Evolutionary conservation across 1,284 basidiomycete species (phyloP), one percentile per base, ranked within the genome.

Genomic region (Malassezia japonica): DNA sequence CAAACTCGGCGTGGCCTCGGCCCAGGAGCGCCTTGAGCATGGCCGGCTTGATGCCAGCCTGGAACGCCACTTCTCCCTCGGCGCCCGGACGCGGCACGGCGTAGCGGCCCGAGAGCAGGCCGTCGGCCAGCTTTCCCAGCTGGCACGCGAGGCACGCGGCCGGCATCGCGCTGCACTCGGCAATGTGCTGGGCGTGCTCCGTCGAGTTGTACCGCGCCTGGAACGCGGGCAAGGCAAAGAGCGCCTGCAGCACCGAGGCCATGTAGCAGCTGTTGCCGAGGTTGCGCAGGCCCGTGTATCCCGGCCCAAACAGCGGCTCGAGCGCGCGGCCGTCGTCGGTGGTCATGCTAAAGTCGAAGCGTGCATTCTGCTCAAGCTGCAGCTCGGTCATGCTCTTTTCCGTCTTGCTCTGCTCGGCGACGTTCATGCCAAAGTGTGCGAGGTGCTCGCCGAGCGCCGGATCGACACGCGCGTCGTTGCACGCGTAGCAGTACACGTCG

Each of bases 221-320:
- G 78, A 95, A 95, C 0, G 80, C 69, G 0, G 84, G 79, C 3
- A 95, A 78, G 0, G 88, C 78, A 75, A 95, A 95, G 1, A 96
- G 65, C 0, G 82, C 81, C 76, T 98, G 92, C 0, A 96, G 75
- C 16, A 90, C 84, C 0, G 91, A 95, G 0, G 90, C 87, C 82
- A 98, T 88, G 77, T 98, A 98, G 74, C 94, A 98, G 74, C 89
- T 89, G 75, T 96, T 98, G 1, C 92, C 94, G 1, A 99, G 80
- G 72, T 99, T 98, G 35, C 82, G 78, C 1, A 98, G 76, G 2
- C 92, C 94, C 0, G 92, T 96, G 33, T 90, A 74, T 0, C 87
- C 87, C 1, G 84, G 82, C 0, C 92, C 94, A 68, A 86, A 92
- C 12, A 95, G 75, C 0, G 91, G 91, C 67, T 87, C 80, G 6